Percentiles rank a stretch among this genome's conserved stretches.
These are phyloP conservation scores for Metarhizium album DNA, from an alignment of 2,329 filamentous ascomycete species.

Conservation along the genomic window DNA sequence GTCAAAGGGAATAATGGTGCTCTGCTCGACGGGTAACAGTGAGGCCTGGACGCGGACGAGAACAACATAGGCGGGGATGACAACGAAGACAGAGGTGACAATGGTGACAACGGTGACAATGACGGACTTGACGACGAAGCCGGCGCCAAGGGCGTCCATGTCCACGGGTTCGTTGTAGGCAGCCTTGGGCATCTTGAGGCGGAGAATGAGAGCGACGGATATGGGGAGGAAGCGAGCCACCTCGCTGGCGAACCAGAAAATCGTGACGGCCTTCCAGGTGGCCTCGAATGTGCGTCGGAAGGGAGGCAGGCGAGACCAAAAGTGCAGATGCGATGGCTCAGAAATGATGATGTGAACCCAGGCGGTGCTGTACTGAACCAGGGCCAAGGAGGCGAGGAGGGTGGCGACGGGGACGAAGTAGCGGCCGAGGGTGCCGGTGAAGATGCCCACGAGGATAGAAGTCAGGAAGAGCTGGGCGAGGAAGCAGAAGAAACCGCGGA, in stretches of 20 bases:
- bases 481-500: constrained; percentile 54
- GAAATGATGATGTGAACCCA: constrained; percentile 87
- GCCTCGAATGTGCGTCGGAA: constrained; percentile 54
- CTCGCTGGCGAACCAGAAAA: constrained; percentile 48
- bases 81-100: constrained; percentile 47
- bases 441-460: constrained; percentile 29
- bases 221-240: constrained; percentile 36
- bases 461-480: constrained; percentile 27
- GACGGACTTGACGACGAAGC: constrained; percentile 29
- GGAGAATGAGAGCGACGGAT: constrained; percentile 30
- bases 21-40: constrained; percentile 68
- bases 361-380: constrained; percentile 59
- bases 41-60: constrained; percentile 80
- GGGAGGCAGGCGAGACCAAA: constrained; percentile 59
- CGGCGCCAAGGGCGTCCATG: constrained; percentile 17
- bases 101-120: constrained; percentile 35
- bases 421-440: constrained; percentile 33
- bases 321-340: constrained; percentile 48
- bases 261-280: constrained; percentile 55
- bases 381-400: constrained; percentile 46
- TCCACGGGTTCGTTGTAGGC: constrained; percentile 24
- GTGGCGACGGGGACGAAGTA: constrained; percentile 30
- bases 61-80: constrained; percentile 66
- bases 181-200: constrained; percentile 28
- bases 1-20: constrained; percentile 85